Conservation (phyloP, 306 rosid species). For the Begonia peltatifolia region DNA sequence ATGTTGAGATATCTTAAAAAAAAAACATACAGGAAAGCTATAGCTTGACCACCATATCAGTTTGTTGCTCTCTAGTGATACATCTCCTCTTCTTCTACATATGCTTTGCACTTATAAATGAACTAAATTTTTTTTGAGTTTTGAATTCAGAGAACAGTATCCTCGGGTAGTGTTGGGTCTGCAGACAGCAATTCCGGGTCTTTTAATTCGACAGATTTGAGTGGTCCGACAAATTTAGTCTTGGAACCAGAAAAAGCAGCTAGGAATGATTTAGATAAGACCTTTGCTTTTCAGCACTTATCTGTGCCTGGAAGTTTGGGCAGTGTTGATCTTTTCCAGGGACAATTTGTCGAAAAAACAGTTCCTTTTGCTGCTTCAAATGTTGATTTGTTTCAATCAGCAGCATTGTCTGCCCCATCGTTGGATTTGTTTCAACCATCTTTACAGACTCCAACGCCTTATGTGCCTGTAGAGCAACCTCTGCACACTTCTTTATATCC, state of each 20-base stretch:
- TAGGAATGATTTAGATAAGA: slow-evolving; percentile 21
- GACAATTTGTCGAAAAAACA: slow-evolving; percentile 13
- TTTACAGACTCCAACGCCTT: slow-evolving; percentile 13
- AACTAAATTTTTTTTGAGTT: slow-evolving; percentile 11
- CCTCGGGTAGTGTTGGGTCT: slow-evolving; percentile 40
- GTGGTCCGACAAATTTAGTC: slow-evolving; percentile 30
- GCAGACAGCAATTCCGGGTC: slow-evolving; percentile 32
- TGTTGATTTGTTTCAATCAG: slow-evolving; percentile 41
- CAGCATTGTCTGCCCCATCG: slow-evolving; percentile 16
- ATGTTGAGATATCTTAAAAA: no score
- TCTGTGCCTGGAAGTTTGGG: slow-evolving; percentile 33
- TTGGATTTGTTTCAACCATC: slow-evolving; percentile 34
- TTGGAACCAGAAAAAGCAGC: slow-evolving; percentile 31
- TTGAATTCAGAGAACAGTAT: slow-evolving; percentile 37
- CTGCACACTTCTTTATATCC: slow-evolving; percentile 18
- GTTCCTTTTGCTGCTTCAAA: slow-evolving; percentile 25
- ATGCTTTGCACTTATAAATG: slow-evolving; percentile 7
- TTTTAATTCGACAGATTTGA: slow-evolving; percentile 33
- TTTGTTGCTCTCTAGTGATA: neutral
- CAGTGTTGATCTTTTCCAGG: slow-evolving; percentile 27
- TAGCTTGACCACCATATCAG: neutral
- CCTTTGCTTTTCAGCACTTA: slow-evolving; percentile 15
- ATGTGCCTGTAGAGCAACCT: slow-evolving; percentile 18
- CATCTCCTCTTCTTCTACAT: neutral
- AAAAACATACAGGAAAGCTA: neutral